phyloP scores from a whole-genome alignment of 73 alveolate genomes.

The Tetrahymena borealis region DNA sequence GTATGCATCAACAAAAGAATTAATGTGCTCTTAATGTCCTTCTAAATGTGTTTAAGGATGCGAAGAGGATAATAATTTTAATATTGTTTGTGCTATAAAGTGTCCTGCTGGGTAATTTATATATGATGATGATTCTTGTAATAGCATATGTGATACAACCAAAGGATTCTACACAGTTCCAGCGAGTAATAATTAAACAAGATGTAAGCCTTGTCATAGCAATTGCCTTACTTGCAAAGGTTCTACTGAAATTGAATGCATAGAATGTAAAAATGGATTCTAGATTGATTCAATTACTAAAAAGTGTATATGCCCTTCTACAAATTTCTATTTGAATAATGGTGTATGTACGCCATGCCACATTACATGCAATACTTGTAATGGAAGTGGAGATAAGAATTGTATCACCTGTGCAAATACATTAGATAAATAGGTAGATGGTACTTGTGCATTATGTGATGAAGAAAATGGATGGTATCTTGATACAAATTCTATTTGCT shows the following conservation, averaged over 20 bases:
- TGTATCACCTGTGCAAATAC: neutral
- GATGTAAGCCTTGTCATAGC: neutral
- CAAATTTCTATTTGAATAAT: neutral
- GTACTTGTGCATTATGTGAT: neutral
- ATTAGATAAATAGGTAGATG: neutral
- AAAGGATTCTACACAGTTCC: neutral
- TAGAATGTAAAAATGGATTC: neutral
- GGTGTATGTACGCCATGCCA: neutral
- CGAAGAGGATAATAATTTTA: neutral
- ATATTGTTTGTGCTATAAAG: neutral
- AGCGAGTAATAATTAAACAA: neutral
- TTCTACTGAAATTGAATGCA: neutral
- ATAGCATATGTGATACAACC: neutral
- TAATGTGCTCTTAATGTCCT: neutral
- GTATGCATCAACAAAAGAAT: neutral
- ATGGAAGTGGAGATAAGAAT: neutral
- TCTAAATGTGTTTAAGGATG: neutral
- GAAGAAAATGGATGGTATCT: neutral
- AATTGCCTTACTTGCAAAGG: neutral
- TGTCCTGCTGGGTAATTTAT: neutral
- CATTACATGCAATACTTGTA: neutral
- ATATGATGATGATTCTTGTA: neutral
- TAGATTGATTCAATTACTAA: neutral
- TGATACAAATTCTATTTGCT: neutral
- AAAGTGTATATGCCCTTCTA: neutral